Evolutionary conservation across 1,139 yeast genomes (phyloP).

Genomic region (Yamadazyma atlantica): DNA sequence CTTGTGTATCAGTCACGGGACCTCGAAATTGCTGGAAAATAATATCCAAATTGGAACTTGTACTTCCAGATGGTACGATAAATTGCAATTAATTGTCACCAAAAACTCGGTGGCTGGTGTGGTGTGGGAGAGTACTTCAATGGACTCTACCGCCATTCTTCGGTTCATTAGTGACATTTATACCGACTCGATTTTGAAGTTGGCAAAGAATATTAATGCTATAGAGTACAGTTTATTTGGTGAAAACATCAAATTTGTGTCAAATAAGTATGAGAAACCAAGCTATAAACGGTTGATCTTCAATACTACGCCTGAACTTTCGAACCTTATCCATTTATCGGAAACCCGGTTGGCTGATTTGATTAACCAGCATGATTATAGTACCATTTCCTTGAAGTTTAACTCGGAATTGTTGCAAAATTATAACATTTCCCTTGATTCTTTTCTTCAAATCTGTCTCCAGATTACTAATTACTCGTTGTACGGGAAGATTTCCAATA

Average conservation of each 20-base stretch:
- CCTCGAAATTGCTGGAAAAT: slow-evolving; percentile 50
- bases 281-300: slow-evolving; percentile 43
- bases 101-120: slow-evolving; percentile 73
- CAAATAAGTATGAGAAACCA: slow-evolving; percentile 43
- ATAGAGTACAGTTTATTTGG: slow-evolving; percentile 68
- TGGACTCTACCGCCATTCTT: slow-evolving; percentile 75
- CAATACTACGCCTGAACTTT: slow-evolving; percentile 47
- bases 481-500: slow-evolving; percentile 66
- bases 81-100: slow-evolving; percentile 67
- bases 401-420: slow-evolving; percentile 48
- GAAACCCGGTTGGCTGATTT: slow-evolving; percentile 77
- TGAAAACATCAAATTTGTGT: slow-evolving; percentile 32
- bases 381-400: slow-evolving; percentile 40
- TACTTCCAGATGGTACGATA: slow-evolving; percentile 79
- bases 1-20: slow-evolving; percentile 59
- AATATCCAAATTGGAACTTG: slow-evolving; percentile 70
- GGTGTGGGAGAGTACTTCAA: slow-evolving; percentile 72
- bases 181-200: slow-evolving; percentile 69
- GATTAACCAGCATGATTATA: slow-evolving; percentile 67
- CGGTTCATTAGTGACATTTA: slow-evolving; percentile 73
- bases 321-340: slow-evolving; percentile 58
- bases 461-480: slow-evolving; percentile 73
- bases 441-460: slow-evolving; percentile 64
- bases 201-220: slow-evolving; percentile 71
- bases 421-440: slow-evolving; percentile 60